phyloP scores from a whole-genome alignment of 768 basidiomycete genomes.

The Mycena vitilis region DNA sequence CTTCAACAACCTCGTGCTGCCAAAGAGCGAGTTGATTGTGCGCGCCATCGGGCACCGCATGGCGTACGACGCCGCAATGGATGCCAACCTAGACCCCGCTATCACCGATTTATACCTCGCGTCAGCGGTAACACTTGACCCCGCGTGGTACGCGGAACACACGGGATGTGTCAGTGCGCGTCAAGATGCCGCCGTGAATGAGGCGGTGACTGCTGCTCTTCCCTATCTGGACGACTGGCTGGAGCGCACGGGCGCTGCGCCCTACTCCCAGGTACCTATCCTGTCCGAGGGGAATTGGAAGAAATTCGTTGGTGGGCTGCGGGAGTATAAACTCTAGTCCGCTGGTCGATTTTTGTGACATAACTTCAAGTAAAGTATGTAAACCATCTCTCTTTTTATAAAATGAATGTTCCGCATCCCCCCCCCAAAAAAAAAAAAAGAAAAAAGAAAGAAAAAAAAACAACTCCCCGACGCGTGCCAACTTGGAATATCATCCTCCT shows the following conservation, averaged over 20 bases:
- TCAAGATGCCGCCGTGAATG: constrained; percentile 47
- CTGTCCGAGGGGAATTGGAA: constrained; percentile 31
- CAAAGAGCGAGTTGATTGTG: constrained; percentile 51
- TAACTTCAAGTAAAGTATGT: too few species aligned
- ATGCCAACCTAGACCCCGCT: constrained; percentile 38
- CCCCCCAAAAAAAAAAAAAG: too few species aligned
- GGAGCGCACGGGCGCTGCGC: constrained; percentile 24
- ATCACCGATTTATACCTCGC: constrained; percentile 55
- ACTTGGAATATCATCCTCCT: too few species aligned
- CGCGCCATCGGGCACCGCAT: constrained; percentile 60
- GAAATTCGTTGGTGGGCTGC: constrained; percentile 5
- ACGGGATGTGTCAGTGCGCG: constrained; percentile 40
- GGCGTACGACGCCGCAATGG: constrained; percentile 55
- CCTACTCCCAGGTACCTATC: constrained; percentile 40
- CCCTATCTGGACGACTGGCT: constrained; percentile 41
- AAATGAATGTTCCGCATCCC: too few species aligned
- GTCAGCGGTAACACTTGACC: constrained; percentile 47
- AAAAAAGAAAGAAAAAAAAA: too few species aligned
- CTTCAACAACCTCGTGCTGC: constrained; percentile 53
- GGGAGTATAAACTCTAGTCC: constrained; percentile 8
- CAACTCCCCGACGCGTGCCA: too few species aligned
- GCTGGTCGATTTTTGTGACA: not conserved
- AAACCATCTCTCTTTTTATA: too few species aligned
- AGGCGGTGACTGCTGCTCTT: constrained; percentile 44
- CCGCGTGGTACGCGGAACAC: constrained; percentile 56